These are phyloP conservation scores for Aureobasidium zeae DNA, from an alignment of 2,329 filamentous ascomycete species.

Conservation along the genomic window DNA sequence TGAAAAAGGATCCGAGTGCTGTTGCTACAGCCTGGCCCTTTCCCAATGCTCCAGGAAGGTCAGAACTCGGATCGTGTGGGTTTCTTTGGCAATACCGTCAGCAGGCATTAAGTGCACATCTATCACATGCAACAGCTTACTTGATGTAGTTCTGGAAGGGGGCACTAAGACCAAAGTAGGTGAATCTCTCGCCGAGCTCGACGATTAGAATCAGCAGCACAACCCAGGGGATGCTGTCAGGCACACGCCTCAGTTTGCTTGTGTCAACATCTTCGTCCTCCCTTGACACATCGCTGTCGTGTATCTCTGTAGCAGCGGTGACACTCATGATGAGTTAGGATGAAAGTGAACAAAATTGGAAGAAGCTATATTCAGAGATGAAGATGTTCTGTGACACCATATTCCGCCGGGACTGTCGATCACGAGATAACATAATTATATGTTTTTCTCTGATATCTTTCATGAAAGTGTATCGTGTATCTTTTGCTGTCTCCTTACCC, in stretches of 20 bases:
- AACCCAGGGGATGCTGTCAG: not conserved
- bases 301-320: not conserved
- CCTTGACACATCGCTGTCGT: not conserved
- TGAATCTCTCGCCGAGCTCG: slow-evolving; percentile 22
- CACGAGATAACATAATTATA: too few relatives aligned
- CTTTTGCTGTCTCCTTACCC: too few relatives aligned
- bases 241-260: not conserved
- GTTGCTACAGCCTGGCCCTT: slow-evolving; percentile 30
- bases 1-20: slow-evolving; percentile 35
- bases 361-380: too few relatives aligned
- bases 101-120: too few relatives aligned
- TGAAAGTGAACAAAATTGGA: too few relatives aligned
- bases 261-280: not conserved
- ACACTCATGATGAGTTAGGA: too few relatives aligned
- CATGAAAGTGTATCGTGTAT: too few relatives aligned
- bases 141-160: slow-evolving; percentile 41
- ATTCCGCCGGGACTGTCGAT: too few relatives aligned
- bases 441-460: too few relatives aligned
- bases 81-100: slow-evolving; percentile 1
- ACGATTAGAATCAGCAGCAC: slow-evolving; percentile 18
- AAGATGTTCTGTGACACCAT: too few relatives aligned
- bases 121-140: slow-evolving; percentile 23
- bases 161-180: slow-evolving; percentile 21
- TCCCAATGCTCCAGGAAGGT: slow-evolving; percentile 4
- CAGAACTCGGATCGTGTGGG: not conserved